Base-by-base conservation (phyloP, 805 yeast genomes). In the Ogataea zsoltii region DNA sequence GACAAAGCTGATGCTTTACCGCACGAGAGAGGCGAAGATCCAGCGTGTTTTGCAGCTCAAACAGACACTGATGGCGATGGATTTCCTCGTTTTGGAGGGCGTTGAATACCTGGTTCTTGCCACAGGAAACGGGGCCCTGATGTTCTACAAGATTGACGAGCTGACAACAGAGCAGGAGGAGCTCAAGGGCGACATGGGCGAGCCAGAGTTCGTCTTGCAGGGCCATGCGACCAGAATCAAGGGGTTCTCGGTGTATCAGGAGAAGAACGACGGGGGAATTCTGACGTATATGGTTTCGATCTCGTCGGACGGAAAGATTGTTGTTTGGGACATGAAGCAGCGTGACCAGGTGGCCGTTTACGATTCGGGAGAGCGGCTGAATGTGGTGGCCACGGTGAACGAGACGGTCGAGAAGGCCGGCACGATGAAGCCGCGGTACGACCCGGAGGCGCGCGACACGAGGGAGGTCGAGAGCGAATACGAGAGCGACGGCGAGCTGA, bases 221-320 rank as follows among this genome's bases (percentile, higher is more conserved):
- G 97, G 97, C 1, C 98, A 92, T 61, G 78, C 94, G 7, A 81
- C 78, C 52, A 80, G 99, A 63, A 85, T 92, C 34, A 92, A 92
- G 67, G 96, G 83, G 52, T 74, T 94, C 55, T 69, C 81, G 15
- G 71, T 82, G 38, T 76, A 74, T 56, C 58, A 57, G 46, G 66
- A 65, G 46, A 49, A 43, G 31, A 34, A 40, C 4, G 67, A 71
- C 30, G 71, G 74, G 12, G 72, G 69, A 15, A 13, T 40, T 1
- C 40, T 49, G 10, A 53, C 58, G 12, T 85, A 76, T 59, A 65
- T 94, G 58, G 76, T 88, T 0, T 85, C 96, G 2, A 88, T 90
- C 11, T 88, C 97, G 0, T 88, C 97, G 0, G 98, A 92, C 65
- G 98, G 98, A 19, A 86, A 80, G 58, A 84, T 92, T 42, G 96